Conservation (phyloP, 495 filamentous ascomycete species). For the Cercophora scortea region DNA sequence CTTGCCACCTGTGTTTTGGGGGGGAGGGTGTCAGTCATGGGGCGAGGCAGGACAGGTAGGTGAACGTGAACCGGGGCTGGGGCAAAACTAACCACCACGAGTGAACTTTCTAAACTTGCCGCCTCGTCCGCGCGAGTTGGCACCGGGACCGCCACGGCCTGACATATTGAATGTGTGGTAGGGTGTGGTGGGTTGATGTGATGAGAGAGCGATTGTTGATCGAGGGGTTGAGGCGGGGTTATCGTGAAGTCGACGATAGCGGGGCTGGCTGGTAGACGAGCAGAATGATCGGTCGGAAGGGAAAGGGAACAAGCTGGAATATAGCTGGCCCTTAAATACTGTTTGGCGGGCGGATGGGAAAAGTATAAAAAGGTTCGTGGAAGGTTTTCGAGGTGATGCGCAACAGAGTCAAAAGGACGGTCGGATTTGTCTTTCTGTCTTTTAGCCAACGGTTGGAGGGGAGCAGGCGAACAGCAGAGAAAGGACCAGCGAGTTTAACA, state of each 20-base stretch:
- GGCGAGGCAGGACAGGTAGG: not conserved
- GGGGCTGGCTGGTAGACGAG: not conserved
- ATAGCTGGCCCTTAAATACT: not conserved
- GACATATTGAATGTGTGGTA: conserved; percentile 51
- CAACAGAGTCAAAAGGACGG: not conserved
- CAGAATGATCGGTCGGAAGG: not conserved
- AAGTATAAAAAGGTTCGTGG: not conserved
- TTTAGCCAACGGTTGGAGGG: not conserved
- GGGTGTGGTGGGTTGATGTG: conserved; percentile 13
- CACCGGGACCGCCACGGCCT: conserved; percentile 49
- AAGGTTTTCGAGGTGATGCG: no score
- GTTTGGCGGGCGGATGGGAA: not conserved
- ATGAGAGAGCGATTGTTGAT: not conserved
- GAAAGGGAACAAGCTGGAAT: not conserved
- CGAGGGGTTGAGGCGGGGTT: not conserved
- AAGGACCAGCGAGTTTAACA: not conserved
- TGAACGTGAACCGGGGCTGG: not conserved
- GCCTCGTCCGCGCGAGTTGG: conserved; percentile 61
- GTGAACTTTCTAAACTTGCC: conserved; percentile 93
- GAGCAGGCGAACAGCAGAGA: not conserved
- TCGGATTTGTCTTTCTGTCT: not conserved
- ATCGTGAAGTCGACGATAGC: not conserved
- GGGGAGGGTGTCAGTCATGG: not conserved
- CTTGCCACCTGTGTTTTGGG: conserved; percentile 62
- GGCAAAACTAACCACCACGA: conserved; percentile 66